A percentile compares a stretch with the other conserved stretches of the same genome.
phyloP scores from a whole-genome alignment of 2,329 filamentous ascomycete species.

The Cyclaneusma minus region DNA sequence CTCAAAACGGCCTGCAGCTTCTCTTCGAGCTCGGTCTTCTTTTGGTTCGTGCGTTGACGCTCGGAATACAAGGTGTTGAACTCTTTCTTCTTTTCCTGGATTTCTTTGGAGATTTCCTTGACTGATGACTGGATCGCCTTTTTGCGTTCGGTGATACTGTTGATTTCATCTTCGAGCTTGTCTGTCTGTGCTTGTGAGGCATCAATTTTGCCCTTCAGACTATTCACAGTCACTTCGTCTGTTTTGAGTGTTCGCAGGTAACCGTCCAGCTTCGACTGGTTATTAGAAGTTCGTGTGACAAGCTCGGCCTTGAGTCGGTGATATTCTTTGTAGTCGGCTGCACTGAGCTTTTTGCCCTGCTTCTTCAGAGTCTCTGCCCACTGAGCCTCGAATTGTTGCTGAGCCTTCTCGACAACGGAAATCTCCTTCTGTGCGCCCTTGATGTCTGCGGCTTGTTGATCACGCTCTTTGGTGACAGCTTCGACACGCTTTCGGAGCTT shows the following conservation, averaged over 20 bases:
- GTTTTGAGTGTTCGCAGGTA: slow-evolving; percentile 81
- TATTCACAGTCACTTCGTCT: slow-evolving; percentile 81
- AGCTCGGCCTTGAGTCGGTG: slow-evolving; percentile 72
- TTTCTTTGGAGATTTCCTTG: slow-evolving; percentile 58
- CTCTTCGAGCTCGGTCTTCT: slow-evolving; percentile 79
- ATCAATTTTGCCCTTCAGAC: slow-evolving; percentile 77
- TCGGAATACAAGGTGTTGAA: slow-evolving; percentile 77
- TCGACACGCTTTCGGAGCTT: slow-evolving; percentile 52
- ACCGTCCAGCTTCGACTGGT: slow-evolving; percentile 72
- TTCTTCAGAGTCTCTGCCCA: slow-evolving; percentile 75
- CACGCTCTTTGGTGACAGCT: slow-evolving; percentile 60
- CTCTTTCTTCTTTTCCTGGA: slow-evolving; percentile 78
- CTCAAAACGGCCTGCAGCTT: slow-evolving; percentile 69
- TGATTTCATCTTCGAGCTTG: slow-evolving; percentile 57
- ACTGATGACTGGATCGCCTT: slow-evolving; percentile 43
- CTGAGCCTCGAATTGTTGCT: slow-evolving; percentile 74
- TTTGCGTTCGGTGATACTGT: slow-evolving; percentile 53
- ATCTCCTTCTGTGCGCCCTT: slow-evolving; percentile 69
- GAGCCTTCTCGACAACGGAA: slow-evolving; percentile 73
- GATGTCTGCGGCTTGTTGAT: slow-evolving; percentile 51
- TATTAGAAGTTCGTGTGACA: slow-evolving; percentile 63
- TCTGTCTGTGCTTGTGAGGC: slow-evolving; percentile 57
- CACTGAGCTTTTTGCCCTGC: slow-evolving; percentile 72
- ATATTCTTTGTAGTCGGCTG: slow-evolving; percentile 80
- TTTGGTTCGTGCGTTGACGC: slow-evolving; percentile 64